Percentiles rank a stretch among this genome's conserved stretches.
These are phyloP conservation scores for Phytophthora tentaculata DNA, from an alignment of 352 stramenopile species.

Conservation along the genomic window DNA sequence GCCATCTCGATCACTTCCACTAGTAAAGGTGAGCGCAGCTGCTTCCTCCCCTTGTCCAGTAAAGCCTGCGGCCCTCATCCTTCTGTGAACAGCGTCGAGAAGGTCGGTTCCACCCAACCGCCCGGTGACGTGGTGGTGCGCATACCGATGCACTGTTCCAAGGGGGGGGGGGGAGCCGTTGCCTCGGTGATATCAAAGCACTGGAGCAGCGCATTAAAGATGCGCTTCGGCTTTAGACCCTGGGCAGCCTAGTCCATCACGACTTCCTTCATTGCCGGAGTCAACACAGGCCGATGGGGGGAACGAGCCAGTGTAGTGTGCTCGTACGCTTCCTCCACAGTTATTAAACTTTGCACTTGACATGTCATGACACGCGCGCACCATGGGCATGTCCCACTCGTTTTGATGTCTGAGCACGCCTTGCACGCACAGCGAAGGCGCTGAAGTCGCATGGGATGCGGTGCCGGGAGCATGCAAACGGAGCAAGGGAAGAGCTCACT, in stretches of 20 bases:
- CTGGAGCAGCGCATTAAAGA: conserved; percentile 14
- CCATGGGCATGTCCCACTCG: no score
- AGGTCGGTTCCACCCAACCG: conserved; percentile 16
- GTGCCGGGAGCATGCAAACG: not conserved
- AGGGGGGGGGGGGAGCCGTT: not conserved
- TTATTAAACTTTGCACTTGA: not conserved
- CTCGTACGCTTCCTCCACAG: not conserved
- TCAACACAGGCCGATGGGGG: not conserved
- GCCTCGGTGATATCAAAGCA: conserved; percentile 12
- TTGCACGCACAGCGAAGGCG: no score
- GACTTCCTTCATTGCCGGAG: not conserved
- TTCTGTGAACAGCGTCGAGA: not conserved
- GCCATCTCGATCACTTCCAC: not conserved
- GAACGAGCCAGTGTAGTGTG: not conserved
- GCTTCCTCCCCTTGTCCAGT: conserved; percentile 20
- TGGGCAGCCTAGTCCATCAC: conserved; percentile 8
- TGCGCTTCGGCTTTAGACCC: conserved; percentile 20
- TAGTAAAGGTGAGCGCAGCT: conserved; percentile 15
- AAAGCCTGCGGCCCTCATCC: not conserved
- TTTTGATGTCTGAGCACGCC: no score
- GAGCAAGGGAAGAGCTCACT: not conserved
- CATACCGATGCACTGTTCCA: not conserved
- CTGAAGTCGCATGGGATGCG: no score
- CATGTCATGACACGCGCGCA: not conserved
- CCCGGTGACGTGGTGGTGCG: conserved; percentile 9